Base-by-base conservation (phyloP, 306 rosid genomes). In the Sophora flavescens region DNA sequence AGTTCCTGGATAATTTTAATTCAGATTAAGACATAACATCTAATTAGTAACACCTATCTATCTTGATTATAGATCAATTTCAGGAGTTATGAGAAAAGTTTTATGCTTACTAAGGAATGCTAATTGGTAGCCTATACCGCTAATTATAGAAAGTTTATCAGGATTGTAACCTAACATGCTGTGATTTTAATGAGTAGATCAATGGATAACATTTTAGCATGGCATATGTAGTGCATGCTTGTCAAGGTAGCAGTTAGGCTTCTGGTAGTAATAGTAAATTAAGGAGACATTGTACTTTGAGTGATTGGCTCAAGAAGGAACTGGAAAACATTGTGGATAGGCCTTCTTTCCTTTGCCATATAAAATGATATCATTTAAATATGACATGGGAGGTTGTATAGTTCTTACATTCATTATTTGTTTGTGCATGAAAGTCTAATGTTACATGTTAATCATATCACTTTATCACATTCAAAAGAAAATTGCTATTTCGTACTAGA, bases 1-100 rank as follows among this genome's bases (percentile, higher is more conserved):
- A 70, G 67, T 78, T 82, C 96, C 92, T 91, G 82, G 6, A 73
- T 41, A 8, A 15, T 80, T 80, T 22, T 16, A 47, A 72, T 67
- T 48, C 33, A 33, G 33, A 41, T 30, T 39, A 66, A 63, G 38
- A 16, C 56, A 59, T 63, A 8, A 48, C 47, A 72, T 8, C 28
- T 11, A 54, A 36, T 15, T 6, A 15, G 0, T 53, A 52, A 39
- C 38, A 64, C 36, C 11, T 44, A 50, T 64, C 39, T 44, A 50
- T 64, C 50, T 5, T 69, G 68, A 59, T 59, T 11, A 16, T 75
- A 39, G 18, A n/a, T 74, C 52, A 13, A 58, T 39, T 44, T 36
- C 33, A 14, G 62, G 53, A 59, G 30, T 33, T 22, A 33, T 33
- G 30, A 68, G 22, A 30, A 76, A 18, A 8, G 30, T 38, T 39